Percentiles rank a stretch among this genome's conserved stretches.
Evolutionary conservation across 768 basidiomycete genomes (phyloP).

Genomic region (Chalciporus chontae): DNA sequence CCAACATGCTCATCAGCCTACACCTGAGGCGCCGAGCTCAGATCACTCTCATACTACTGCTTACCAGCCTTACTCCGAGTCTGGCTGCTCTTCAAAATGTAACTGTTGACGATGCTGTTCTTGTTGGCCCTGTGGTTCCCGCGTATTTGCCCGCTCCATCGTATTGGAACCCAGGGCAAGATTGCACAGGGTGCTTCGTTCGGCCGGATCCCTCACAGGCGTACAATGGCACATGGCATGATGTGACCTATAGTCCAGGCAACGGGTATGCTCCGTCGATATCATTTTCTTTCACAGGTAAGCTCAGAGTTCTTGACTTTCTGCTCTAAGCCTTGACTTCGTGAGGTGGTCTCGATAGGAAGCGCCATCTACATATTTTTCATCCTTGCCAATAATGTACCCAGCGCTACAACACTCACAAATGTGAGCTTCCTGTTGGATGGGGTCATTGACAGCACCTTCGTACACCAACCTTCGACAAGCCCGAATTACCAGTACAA

Average conservation of each 20-base stretch:
- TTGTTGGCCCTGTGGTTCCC: conserved; percentile 4
- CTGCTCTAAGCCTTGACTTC: no score
- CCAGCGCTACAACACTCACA: background rate
- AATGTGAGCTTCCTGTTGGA: conserved; percentile 11
- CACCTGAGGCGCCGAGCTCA: background rate
- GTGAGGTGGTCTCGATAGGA: background rate
- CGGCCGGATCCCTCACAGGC: background rate
- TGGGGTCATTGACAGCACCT: background rate
- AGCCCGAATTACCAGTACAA: conserved; percentile 11
- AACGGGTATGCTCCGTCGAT: background rate
- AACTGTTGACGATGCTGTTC: conserved; percentile 14
- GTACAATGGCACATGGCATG: conserved; percentile 20
- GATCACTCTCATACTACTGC: background rate
- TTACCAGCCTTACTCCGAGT: background rate
- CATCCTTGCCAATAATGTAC: conserved; percentile 10
- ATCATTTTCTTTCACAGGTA: conserved; percentile 12
- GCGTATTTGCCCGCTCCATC: conserved; percentile 7
- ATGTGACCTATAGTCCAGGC: background rate
- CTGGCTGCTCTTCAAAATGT: conserved; percentile 11
- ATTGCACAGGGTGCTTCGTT: background rate
- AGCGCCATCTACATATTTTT: conserved; percentile 18
- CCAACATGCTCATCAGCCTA: no score
- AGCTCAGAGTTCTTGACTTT: background rate
- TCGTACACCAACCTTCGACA: background rate
- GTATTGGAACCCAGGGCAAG: conserved; percentile 6